phyloP scores from a whole-genome alignment of 345 rosid species.

The Angophora floribunda region DNA sequence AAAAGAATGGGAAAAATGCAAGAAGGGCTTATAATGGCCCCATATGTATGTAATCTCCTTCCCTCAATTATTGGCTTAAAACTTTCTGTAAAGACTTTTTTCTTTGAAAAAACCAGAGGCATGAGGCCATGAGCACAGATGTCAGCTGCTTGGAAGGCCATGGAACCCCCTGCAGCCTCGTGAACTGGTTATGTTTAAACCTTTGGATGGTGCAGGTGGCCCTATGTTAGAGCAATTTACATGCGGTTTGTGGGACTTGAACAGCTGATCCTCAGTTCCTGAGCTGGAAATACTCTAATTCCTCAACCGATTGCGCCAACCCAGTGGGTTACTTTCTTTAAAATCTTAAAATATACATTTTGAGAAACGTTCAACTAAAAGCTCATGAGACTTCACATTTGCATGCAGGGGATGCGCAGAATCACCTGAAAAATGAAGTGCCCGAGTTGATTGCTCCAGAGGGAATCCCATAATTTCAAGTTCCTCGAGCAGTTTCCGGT shows the following conservation, averaged over 20 bases:
- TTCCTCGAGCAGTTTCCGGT: conserved; percentile 38
- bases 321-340: not conserved
- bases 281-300: not conserved
- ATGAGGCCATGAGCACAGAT: not conserved
- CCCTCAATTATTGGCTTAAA: not conserved
- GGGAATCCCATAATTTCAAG: conserved; percentile 74
- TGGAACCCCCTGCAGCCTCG: not conserved
- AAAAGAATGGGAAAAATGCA: not conserved
- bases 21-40: not conserved
- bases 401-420: not conserved
- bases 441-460: conserved; percentile 37
- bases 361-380: not conserved
- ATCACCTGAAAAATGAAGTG: conserved; percentile 66
- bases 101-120: not conserved
- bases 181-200: not conserved
- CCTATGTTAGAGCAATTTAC: not conserved
- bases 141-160: not conserved
- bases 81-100: not conserved
- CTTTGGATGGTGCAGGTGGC: not conserved
- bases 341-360: not conserved
- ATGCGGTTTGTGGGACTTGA: not conserved
- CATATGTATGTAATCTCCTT: not conserved
- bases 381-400: not conserved
- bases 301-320: not conserved
- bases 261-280: not conserved